Evolutionary conservation across 2,329 filamentous ascomycete species (phyloP), one percentile per base, ranked within the genome.

Genomic region (Fusarium nisikadoi): DNA sequence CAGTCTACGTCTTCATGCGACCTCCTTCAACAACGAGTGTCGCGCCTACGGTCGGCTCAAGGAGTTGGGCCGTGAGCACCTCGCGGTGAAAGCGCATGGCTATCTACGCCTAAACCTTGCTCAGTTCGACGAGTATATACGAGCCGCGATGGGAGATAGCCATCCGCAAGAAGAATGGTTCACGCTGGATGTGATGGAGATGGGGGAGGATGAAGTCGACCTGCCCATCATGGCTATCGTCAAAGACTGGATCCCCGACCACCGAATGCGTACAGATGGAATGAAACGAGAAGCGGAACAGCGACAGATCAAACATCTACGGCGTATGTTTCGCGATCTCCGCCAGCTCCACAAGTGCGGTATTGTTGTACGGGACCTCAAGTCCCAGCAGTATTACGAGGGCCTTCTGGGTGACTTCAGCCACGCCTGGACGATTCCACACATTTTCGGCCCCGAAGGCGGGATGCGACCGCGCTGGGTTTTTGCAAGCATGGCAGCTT

Each of bases 21-120:
- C 68, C 1, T 56, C 68, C 4, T 71, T 71, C n/a, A 11, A 60
- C 49, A 52, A 31, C 20, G 69, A 72, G 20, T 72, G 69, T 14
- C 59, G 69, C 13, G 69, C 45, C 14, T 72, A 61, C n/a, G 64
- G 69, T 1, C 33, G 69, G 1, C 52, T 72, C 20, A 72, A 72
- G 38, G 69, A 72, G 20, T 8, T 72, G 0, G 55, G 42, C 0
- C 46, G 59, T 0, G 69, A 72, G 29, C 7, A 52, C 4, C 69
- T 72, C 3, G 69, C 69, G 2, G 14, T 47, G 29, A 55, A 59
- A 17, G 59, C 4, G 2, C 41, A 72, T 8, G 69, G 69, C 11
- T 72, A 72, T 8, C 23, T 72, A 1, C 41, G 23, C 10, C 7
- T 72, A 25, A 25, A 25, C 23, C 23, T 25, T 25, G 23, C 6